Evolutionary conservation across 2,329 filamentous ascomycete genomes (phyloP).

Genomic region (Fusarium annulatum): DNA sequence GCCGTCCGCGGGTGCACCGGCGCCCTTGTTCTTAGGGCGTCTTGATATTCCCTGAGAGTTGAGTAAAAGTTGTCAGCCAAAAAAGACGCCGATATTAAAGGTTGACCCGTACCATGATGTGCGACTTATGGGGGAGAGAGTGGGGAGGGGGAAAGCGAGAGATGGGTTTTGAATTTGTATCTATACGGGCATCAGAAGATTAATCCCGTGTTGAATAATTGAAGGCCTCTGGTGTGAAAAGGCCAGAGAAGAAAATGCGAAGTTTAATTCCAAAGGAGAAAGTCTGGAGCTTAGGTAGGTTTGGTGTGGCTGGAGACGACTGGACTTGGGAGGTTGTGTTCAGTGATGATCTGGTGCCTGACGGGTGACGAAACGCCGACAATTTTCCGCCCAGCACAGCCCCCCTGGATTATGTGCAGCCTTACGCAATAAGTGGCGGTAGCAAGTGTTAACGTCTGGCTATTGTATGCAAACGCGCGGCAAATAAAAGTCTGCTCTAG

Average conservation of each 20-base stretch:
- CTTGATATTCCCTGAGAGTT: constrained; percentile 52
- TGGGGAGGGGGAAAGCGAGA: constrained; percentile 29
- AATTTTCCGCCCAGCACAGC: constrained; percentile 51
- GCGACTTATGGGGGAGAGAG: constrained; percentile 30
- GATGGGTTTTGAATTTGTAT: constrained; percentile 24
- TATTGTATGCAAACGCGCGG: constrained; percentile 27
- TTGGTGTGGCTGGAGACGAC: constrained; percentile 46
- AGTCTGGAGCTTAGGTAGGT: constrained; percentile 38
- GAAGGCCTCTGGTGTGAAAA: constrained; percentile 18
- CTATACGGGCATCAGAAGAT: constrained; percentile 45
- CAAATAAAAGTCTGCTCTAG: constrained; percentile 20
- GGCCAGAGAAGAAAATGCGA: constrained; percentile 35
- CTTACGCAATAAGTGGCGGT: constrained; percentile 42
- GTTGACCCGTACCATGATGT: constrained; percentile 49
- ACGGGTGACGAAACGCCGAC: constrained; percentile 51
- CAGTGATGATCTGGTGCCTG: constrained; percentile 49
- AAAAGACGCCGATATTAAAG: constrained; percentile 15
- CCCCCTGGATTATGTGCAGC: constrained; percentile 43
- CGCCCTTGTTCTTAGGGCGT: constrained; percentile 55
- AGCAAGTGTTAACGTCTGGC: constrained; percentile 10
- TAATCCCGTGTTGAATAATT: constrained; percentile 17
- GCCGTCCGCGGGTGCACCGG: constrained; percentile 54
- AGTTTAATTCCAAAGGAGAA: constrained; percentile 35
- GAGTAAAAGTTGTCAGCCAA: constrained; percentile 27
- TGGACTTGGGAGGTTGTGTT: constrained; percentile 33